These are phyloP conservation scores for Apiospora sp. DNA, from an alignment of 2,329 filamentous ascomycete species.

Conservation along the genomic window DNA sequence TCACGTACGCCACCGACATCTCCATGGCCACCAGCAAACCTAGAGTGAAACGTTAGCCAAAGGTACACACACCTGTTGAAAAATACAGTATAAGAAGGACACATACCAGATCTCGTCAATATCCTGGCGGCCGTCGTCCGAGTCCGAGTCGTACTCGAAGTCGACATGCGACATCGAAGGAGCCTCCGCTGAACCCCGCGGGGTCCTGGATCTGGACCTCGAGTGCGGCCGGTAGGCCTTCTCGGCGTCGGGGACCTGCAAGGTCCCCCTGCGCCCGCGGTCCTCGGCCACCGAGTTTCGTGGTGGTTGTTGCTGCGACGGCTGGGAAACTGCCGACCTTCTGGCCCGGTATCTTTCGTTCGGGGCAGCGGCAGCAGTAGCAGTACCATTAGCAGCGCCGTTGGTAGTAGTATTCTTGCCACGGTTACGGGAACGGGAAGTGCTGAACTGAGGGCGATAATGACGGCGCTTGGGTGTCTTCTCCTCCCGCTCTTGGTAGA, in stretches of 20 bases:
- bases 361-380: not conserved
- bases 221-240: conserved; percentile 43
- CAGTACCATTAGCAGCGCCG: not conserved
- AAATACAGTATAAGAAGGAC: not conserved
- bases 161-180: conserved; percentile 43
- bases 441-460: not conserved
- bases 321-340: conserved; percentile 29
- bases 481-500: conserved; percentile 57
- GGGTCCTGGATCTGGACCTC: conserved; percentile 41
- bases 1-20: conserved; percentile 71
- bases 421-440: not conserved
- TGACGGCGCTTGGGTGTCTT: conserved; percentile 27
- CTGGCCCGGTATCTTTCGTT: conserved; percentile 48
- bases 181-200: conserved; percentile 35
- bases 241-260: conserved; percentile 36
- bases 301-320: not conserved
- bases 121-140: conserved; percentile 67
- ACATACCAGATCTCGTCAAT: conserved; percentile 76
- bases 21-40: conserved; percentile 78
- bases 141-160: conserved; percentile 48
- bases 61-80: not conserved
- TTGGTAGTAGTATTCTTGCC: not conserved
- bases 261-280: conserved; percentile 33
- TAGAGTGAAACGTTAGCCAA: conserved; percentile 9
- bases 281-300: conserved; percentile 16